These are phyloP conservation scores for Fragaria ananassa DNA, from an alignment of 306 rosid species.

Conservation along the genomic window DNA sequence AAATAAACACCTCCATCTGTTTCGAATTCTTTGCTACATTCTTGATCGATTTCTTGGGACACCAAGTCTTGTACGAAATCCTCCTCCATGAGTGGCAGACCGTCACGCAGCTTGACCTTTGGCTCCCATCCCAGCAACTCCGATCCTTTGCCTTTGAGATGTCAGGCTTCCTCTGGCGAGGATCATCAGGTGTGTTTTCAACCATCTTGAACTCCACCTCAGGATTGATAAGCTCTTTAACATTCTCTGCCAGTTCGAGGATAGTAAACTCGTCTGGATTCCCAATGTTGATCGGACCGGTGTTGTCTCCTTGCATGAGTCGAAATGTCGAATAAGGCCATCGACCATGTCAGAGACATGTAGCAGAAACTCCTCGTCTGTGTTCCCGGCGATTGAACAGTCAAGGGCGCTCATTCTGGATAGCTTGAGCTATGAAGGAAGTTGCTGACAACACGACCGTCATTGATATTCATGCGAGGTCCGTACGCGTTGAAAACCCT, in stretches of 20 bases:
- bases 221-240: neutral
- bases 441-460: too few species aligned
- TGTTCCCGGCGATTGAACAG: too few species aligned
- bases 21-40: neutral
- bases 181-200: neutral
- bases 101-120: neutral
- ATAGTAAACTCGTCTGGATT: neutral
- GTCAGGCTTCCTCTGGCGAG: neutral
- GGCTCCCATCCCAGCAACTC: neutral
- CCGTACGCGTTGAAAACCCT: too few species aligned
- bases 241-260: neutral
- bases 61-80: neutral
- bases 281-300: neutral
- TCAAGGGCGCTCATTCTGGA: too few species aligned
- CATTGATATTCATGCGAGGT: too few species aligned
- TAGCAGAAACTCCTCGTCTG: too few species aligned
- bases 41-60: neutral
- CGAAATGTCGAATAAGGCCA: neutral
- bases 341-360: neutral
- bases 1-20: too few species aligned
- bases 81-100: neutral
- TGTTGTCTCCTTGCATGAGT: neutral
- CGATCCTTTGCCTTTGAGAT: neutral
- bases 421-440: too few species aligned
- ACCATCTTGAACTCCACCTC: neutral